Evolutionary conservation across 192 early-diverging fungal species (phyloP).

Genomic region (Umbelopsis sp.): DNA sequence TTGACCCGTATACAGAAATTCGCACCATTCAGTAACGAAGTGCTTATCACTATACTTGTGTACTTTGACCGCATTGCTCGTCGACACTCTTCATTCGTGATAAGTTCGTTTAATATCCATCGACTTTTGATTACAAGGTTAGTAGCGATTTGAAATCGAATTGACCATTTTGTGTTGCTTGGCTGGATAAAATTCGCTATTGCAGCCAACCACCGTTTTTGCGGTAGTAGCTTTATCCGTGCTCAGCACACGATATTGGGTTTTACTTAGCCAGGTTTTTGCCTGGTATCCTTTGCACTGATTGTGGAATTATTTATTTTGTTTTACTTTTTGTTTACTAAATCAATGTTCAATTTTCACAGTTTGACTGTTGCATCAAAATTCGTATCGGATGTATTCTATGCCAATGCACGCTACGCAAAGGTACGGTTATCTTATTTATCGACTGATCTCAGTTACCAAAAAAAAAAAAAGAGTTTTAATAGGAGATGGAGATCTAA

Average conservation of each 20-base stretch:
- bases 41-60: slow-evolving; percentile 67
- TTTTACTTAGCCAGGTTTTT: too few relatives aligned
- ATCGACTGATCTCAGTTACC: background rate
- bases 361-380: slow-evolving; percentile 75
- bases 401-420: slow-evolving; percentile 74
- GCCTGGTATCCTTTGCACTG: background rate
- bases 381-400: slow-evolving; percentile 76
- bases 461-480: too few relatives aligned
- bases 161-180: background rate
- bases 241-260: too few relatives aligned
- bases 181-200: background rate
- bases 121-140: slow-evolving; percentile 63
- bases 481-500: too few relatives aligned
- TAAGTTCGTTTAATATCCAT: slow-evolving; percentile 72
- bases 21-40: slow-evolving; percentile 69
- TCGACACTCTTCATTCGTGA: slow-evolving; percentile 55
- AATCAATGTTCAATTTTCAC: background rate
- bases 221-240: too few relatives aligned
- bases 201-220: too few relatives aligned
- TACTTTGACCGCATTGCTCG: slow-evolving; percentile 71
- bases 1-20: slow-evolving; percentile 69
- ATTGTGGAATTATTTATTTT: background rate
- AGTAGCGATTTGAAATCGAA: background rate
- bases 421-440: slow-evolving; percentile 40
- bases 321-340: slow-evolving; percentile 10